Percentiles rank a stretch among this genome's conserved stretches.
Conservation (phyloP, 1,284 basidiomycete genomes). For the Puccinia polysora region DNA sequence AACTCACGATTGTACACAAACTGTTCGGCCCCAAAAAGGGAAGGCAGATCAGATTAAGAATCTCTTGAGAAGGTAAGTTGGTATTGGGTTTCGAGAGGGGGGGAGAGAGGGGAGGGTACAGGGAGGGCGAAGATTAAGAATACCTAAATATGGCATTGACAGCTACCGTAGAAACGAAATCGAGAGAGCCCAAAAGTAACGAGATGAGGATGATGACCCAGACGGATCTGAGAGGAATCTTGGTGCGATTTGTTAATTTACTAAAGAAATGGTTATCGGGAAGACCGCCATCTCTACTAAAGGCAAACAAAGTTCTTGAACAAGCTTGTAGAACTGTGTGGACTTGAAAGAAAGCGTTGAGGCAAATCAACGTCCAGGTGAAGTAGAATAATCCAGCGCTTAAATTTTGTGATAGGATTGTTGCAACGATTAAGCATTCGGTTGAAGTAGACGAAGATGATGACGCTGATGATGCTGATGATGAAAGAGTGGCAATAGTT, state of each 20-base stretch:
- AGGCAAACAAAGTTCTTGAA: constrained; percentile 80
- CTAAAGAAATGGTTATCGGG: constrained; percentile 78
- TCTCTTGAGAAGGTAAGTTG: neutral
- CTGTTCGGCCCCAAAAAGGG: neutral
- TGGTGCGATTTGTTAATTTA: constrained; percentile 57
- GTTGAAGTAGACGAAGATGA: constrained; percentile 2
- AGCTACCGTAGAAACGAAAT: constrained; percentile 71
- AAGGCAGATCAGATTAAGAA: neutral
- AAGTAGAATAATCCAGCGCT: constrained; percentile 15
- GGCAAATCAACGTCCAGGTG: constrained; percentile 19
- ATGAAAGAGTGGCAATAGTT: neutral
- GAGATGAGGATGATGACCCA: constrained; percentile 69
- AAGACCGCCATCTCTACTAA: constrained; percentile 74
- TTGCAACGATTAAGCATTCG: constrained; percentile 19
- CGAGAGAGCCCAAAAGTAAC: constrained; percentile 60
- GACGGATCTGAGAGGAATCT: constrained; percentile 76
- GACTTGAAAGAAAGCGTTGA: constrained; percentile 53
- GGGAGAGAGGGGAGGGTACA: neutral
- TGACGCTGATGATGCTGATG: neutral
- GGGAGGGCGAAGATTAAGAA: constrained; percentile 59
- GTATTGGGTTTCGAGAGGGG: too few species aligned
- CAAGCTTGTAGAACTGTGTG: constrained; percentile 70
- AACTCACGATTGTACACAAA: constrained; percentile 18
- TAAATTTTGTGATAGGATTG: constrained; percentile 22
- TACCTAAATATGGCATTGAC: constrained; percentile 77